A percentile compares a stretch with the other conserved stretches of the same genome.
Conservation (phyloP, 192 early-diverging fungal species). For the Entrophospora sp. region DNA sequence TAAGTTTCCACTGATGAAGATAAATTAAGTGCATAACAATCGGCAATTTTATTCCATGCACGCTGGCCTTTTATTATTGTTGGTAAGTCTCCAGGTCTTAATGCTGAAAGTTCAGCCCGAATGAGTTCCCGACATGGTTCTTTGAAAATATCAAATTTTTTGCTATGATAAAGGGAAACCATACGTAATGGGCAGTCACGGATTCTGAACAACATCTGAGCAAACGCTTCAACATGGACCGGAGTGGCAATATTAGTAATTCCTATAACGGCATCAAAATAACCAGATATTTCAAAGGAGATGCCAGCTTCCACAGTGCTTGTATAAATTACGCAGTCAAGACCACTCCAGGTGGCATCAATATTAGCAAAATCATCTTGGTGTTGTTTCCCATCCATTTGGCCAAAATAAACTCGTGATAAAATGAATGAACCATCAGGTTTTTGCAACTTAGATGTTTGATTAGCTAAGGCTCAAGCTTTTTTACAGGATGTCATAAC, state of each 20-base stretch:
- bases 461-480: slow-evolving; percentile 4
- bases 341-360: neutral
- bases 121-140: slow-evolving; percentile 2
- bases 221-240: too few relatives aligned
- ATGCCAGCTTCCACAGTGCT: neutral
- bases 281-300: too few relatives aligned
- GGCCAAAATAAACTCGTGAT: slow-evolving; percentile 8
- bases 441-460: slow-evolving; percentile 13
- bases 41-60: neutral
- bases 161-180: slow-evolving; percentile 5
- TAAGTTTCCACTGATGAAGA: neutral
- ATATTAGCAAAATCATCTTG: slow-evolving; percentile 10
- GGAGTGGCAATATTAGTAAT: too few relatives aligned
- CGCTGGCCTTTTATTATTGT: neutral
- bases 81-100: slow-evolving; percentile 4
- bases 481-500: neutral
- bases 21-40: slow-evolving; percentile 8
- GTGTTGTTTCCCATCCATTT: slow-evolving; percentile 7
- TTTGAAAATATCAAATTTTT: slow-evolving; percentile 4
- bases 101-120: slow-evolving; percentile 3
- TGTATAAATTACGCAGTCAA: slow-evolving; percentile 13
- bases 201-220: neutral
- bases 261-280: too few relatives aligned
- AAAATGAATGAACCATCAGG: slow-evolving; percentile 8
- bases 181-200: slow-evolving; percentile 1